Evolutionary conservation across 2,329 filamentous ascomycete species (phyloP), one percentile per base, ranked within the genome.

Genomic region (Venturia carpophila): DNA sequence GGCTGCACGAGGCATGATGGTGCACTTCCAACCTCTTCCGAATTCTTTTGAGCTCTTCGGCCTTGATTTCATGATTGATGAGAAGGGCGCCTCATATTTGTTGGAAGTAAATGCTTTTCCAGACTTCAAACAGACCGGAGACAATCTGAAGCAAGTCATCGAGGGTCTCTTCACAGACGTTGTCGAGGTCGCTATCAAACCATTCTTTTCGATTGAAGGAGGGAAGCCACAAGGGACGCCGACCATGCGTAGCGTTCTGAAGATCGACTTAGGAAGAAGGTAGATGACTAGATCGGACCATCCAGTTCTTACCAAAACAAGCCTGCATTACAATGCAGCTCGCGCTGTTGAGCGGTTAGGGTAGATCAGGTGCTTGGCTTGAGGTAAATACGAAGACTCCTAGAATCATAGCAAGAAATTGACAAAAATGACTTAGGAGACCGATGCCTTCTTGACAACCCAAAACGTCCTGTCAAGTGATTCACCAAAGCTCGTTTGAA

Each of bases 61-160:
- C 0, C 76, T 97, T 52, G 94, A 99, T 74, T 99, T 94, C 73
- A 75, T 99, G 71, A 87, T 97, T 11, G 90, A 92, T 71, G 81
- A 73, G 0, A 71, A 74, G 10, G 87, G 85, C 0, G 80, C 72
- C 3, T 84, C 86, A 3, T 97, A 87, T 86, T 74, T 99, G 71
- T 79, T 99, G 65, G 94, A 99, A 79, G 84, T 96, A 41, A 99
- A 99, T 79, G 91, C 93, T 0, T 99, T 96, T 76, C 94, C 94
- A 11, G 94, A 99, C 78, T 97, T 97, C 73, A 87, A 84, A 72
- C 93, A 97, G 83, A 96, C 92, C 19, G 94, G 94, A 0, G 82
- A 83, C 9, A 87, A 89, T 65, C 76, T 96, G 68, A 85, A 82
- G 72, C 83, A 78, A 0, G 76, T 97, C 49, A 87, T 99, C 30